Conservation (phyloP, 2,329 filamentous ascomycete genomes). For the Trichoderma sp. region DNA sequence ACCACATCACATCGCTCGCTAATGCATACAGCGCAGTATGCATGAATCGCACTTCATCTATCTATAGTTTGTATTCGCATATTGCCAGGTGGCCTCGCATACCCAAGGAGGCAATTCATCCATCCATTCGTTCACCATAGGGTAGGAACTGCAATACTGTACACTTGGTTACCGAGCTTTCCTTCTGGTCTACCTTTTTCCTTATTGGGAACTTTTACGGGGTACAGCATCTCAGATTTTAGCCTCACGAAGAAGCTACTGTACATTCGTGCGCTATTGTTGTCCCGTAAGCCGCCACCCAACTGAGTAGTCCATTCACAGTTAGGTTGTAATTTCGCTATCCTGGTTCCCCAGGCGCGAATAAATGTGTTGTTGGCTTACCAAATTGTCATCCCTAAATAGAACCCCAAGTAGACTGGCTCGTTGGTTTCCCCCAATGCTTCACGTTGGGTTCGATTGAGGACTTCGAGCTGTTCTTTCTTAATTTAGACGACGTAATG, state of each 20-base stretch:
- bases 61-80: background rate
- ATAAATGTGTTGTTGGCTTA: too few species aligned
- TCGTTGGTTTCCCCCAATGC: background rate
- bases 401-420: background rate
- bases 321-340: background rate
- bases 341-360: background rate
- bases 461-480: background rate
- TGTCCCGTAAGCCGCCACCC: conserved; percentile 6
- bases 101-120: background rate
- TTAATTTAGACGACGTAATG: background rate
- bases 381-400: background rate
- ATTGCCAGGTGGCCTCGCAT: background rate
- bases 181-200: background rate
- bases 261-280: background rate
- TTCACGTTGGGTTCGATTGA: background rate
- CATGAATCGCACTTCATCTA: background rate
- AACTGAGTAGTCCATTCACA: background rate
- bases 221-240: background rate
- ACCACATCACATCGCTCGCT: background rate
- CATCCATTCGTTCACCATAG: background rate
- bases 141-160: background rate
- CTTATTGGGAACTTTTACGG: background rate
- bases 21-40: too few species aligned
- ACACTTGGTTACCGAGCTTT: too few species aligned
- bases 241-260: background rate